A percentile compares a stretch with the other conserved stretches of the same genome.
These are phyloP conservation scores for Phoma sp. DNA, from an alignment of 2,329 filamentous ascomycete genomes.

Conservation along the genomic window DNA sequence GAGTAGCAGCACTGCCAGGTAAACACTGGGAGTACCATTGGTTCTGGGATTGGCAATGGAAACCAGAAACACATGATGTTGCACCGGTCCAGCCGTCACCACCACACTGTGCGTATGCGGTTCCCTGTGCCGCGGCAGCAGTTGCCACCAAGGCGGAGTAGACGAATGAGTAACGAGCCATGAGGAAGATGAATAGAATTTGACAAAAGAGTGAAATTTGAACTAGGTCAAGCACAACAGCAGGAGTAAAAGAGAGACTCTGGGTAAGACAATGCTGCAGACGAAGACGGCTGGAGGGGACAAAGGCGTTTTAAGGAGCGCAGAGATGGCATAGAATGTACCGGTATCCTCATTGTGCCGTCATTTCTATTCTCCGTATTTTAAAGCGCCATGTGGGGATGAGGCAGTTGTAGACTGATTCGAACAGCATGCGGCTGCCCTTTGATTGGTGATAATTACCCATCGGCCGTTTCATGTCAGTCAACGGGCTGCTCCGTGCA, in stretches of 20 bases:
- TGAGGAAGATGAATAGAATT: neutral
- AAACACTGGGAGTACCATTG: slow-evolving; percentile 53
- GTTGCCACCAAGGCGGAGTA: slow-evolving; percentile 8
- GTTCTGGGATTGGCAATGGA: slow-evolving; percentile 46
- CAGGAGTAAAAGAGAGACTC: neutral
- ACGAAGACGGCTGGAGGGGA: too few species aligned
- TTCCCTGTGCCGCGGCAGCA: neutral
- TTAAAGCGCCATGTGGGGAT: too few species aligned
- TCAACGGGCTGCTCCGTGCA: neutral
- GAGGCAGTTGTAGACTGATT: too few species aligned
- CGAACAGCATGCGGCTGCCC: too few species aligned
- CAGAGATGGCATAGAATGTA: too few species aligned
- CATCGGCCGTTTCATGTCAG: neutral
- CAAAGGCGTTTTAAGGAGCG: too few species aligned
- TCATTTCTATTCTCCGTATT: too few species aligned
- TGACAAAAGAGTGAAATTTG: neutral
- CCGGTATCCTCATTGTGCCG: too few species aligned
- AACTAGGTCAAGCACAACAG: neutral
- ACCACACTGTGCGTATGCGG: slow-evolving; percentile 48
- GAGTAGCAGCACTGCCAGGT: slow-evolving; percentile 3
- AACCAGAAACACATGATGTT: slow-evolving; percentile 45
- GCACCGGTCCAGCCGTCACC: slow-evolving; percentile 49
- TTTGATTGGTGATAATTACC: too few species aligned
- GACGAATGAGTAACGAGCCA: slow-evolving; percentile 2
- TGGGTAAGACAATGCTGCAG: neutral